Conservation (phyloP, 495 filamentous ascomycete genomes). For the Lophium mytilinum region DNA sequence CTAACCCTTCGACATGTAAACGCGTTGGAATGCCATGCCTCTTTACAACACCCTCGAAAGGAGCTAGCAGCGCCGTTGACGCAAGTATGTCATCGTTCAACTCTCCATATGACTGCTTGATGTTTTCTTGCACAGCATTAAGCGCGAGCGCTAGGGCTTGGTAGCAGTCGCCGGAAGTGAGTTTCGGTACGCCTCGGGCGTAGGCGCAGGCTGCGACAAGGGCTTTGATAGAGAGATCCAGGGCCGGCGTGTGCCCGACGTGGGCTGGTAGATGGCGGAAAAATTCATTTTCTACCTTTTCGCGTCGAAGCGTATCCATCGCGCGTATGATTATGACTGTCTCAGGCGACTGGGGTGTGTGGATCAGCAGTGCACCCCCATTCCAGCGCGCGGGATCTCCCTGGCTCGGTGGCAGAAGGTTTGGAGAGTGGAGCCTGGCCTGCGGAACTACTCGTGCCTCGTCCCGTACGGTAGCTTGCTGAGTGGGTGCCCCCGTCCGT, state of each 20-base stretch:
- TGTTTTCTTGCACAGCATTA: slow-evolving; percentile 7
- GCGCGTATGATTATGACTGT: slow-evolving; percentile 6
- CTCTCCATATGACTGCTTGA: slow-evolving; percentile 7
- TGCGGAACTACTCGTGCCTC: too few relatives aligned
- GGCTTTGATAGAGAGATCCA: slow-evolving; percentile 11
- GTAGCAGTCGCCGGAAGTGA: slow-evolving; percentile 6
- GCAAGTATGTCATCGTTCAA: slow-evolving; percentile 8
- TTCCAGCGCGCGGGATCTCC: too few relatives aligned
- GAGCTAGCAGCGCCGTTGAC: too few relatives aligned
- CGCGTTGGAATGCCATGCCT: too few relatives aligned
- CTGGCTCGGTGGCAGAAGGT: too few relatives aligned
- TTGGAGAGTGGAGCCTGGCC: too few relatives aligned
- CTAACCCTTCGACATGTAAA: too few relatives aligned
- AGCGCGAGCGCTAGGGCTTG: slow-evolving; percentile 4
- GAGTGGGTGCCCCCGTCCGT: too few relatives aligned
- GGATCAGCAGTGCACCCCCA: too few relatives aligned
- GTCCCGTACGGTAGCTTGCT: too few relatives aligned
- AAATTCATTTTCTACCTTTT: slow-evolving; percentile 9
- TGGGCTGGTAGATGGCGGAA: slow-evolving; percentile 10
- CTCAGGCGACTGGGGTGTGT: too few relatives aligned
- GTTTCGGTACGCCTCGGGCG: slow-evolving; percentile 5
- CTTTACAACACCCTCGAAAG: too few relatives aligned
- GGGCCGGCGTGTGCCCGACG: slow-evolving; percentile 10
- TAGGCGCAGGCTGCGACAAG: slow-evolving; percentile 9
- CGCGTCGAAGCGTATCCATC: slow-evolving; percentile 4